Percentiles rank a stretch among this genome's conserved stretches.
Conservation (phyloP, 148 eudicot species). For the Diospyros kaki region DNA sequence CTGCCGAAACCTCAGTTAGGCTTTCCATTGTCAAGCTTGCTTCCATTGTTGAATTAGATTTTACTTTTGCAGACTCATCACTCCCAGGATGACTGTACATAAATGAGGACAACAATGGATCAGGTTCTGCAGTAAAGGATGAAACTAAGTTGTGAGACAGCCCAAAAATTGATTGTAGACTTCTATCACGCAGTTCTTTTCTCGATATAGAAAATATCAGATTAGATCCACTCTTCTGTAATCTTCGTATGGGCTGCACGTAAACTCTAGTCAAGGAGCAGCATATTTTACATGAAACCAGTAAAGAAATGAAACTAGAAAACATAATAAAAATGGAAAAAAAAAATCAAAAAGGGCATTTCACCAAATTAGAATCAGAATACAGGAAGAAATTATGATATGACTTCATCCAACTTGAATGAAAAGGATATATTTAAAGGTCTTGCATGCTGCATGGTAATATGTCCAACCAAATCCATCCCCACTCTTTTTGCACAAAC, state of each 20-base stretch:
- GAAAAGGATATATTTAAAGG: constrained; percentile 91
- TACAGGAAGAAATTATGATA: background rate
- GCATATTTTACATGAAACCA: background rate
- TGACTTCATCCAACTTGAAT: background rate
- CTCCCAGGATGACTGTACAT: constrained; percentile 48
- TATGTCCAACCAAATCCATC: constrained; percentile 75
- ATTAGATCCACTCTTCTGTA: constrained; percentile 55
- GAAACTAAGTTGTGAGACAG: constrained; percentile 46
- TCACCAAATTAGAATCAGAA: background rate
- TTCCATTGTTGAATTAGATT: constrained; percentile 37
- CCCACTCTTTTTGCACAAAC: constrained; percentile 83
- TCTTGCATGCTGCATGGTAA: constrained; percentile 79
- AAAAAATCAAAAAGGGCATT: background rate
- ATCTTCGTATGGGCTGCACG: constrained; percentile 85
- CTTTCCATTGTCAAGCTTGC: constrained; percentile 28
- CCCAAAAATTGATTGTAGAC: constrained; percentile 58
- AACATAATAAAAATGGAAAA: background rate
- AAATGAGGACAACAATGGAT: constrained; percentile 78
- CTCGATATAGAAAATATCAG: constrained; percentile 52
- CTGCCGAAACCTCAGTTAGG: constrained; percentile 12
- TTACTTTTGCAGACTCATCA: constrained; percentile 37
- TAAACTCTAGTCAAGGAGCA: constrained; percentile 60
- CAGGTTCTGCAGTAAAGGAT: constrained; percentile 68
- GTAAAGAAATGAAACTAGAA: background rate
- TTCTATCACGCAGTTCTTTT: constrained; percentile 77